Conservation (phyloP, 495 filamentous ascomycete genomes). For the Viridothelium virens region DNA sequence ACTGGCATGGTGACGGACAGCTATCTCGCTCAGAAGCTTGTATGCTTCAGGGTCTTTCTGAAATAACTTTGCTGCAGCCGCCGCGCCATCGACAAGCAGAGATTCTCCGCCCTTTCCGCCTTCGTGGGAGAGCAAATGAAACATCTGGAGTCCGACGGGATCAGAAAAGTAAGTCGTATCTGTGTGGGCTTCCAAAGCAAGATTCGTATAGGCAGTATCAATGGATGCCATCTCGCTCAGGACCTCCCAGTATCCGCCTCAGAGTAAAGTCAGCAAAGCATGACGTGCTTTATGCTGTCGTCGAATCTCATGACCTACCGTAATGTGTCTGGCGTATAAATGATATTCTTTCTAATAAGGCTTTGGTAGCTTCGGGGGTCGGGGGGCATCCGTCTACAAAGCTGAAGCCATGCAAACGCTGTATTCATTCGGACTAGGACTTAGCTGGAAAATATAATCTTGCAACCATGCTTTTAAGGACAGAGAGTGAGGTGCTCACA, state of each 20-base stretch:
- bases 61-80: slow-evolving; percentile 52
- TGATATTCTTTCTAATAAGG: slow-evolving; percentile 67
- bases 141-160: slow-evolving; percentile 79
- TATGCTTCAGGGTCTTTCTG: slow-evolving; percentile 45
- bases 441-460: not conserved
- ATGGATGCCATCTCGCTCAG: slow-evolving; percentile 77
- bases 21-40: slow-evolving; percentile 41
- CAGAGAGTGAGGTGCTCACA: slow-evolving; percentile 31
- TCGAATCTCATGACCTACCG: slow-evolving; percentile 40
- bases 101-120: slow-evolving; percentile 60
- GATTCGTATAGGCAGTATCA: slow-evolving; percentile 87
- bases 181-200: slow-evolving; percentile 70
- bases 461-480: not conserved
- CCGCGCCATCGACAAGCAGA: slow-evolving; percentile 75
- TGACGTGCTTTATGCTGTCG: slow-evolving; percentile 5
- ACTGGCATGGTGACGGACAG: slow-evolving; percentile 67
- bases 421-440: slow-evolving; percentile 15
- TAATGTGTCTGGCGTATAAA: slow-evolving; percentile 85
- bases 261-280: not conserved
- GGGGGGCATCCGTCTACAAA: slow-evolving; percentile 61
- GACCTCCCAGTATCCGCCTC: slow-evolving; percentile 89
- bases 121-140: slow-evolving; percentile 78
- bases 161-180: slow-evolving; percentile 93
- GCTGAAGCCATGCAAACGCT: slow-evolving; percentile 58
- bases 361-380: slow-evolving; percentile 58